A percentile compares a stretch with the other conserved stretches of the same genome.
phyloP scores from a whole-genome alignment of 1,284 basidiomycete genomes.

The Vanrija pseudolonga region DNA sequence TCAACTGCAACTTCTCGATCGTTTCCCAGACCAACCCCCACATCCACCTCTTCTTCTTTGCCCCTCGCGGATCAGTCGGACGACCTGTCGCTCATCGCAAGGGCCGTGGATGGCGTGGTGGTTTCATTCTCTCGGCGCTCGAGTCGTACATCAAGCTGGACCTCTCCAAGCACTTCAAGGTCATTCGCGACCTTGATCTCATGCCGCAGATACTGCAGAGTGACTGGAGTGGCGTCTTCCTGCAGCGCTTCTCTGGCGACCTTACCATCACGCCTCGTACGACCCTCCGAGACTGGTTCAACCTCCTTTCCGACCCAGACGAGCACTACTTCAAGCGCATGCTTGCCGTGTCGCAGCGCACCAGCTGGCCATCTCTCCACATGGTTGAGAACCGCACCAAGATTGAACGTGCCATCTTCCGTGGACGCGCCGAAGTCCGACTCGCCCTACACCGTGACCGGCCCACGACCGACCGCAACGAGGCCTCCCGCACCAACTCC shows the following conservation, averaged over 20 bases:
- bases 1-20: constrained; percentile 92
- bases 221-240: constrained; percentile 91
- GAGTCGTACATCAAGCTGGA: constrained; percentile 94
- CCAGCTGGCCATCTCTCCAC: constrained; percentile 93
- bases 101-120: constrained; percentile 74
- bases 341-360: constrained; percentile 79
- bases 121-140: constrained; percentile 84
- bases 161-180: constrained; percentile 90
- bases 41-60: constrained; percentile 97
- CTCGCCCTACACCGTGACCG: constrained; percentile 48
- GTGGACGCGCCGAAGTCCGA: constrained; percentile 72
- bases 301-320: constrained; percentile 78
- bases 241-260: constrained; percentile 59
- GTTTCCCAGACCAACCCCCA: constrained; percentile 95
- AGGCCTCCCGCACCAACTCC: constrained; percentile 4
- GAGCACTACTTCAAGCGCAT: constrained; percentile 72
- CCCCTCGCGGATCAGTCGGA: constrained; percentile 87
- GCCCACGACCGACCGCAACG: constrained; percentile 31
- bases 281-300: constrained; percentile 75
- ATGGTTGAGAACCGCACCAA: constrained; percentile 80
- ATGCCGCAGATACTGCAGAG: constrained; percentile 83
- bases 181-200: constrained; percentile 87
- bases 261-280: constrained; percentile 77
- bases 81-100: constrained; percentile 30
- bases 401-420: constrained; percentile 65